phyloP scores from a whole-genome alignment of 148 eudicot species.

The Chenopodium berlandieri region DNA sequence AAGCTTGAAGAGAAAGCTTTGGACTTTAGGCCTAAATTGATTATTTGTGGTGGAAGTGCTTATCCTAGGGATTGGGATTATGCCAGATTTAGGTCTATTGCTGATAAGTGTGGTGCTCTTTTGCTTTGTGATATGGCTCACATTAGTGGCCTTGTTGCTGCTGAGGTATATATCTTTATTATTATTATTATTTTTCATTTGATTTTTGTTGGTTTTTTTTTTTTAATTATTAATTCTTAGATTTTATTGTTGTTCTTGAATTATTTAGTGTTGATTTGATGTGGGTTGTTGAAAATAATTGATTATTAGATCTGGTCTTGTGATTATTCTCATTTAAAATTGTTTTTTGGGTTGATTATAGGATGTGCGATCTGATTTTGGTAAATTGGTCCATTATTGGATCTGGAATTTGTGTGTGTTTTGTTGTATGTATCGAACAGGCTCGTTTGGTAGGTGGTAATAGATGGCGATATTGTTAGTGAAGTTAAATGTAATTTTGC shows the following conservation, averaged over 20 bases:
- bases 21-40: conserved; percentile 93
- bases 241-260: neutral
- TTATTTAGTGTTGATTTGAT: neutral
- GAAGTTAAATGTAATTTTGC: too few relatives aligned
- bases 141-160: conserved; percentile 99
- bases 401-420: neutral
- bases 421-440: too few relatives aligned
- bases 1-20: conserved; percentile 85
- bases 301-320: conserved; percentile 25
- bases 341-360: neutral
- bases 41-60: conserved; percentile 95
- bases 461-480: too few relatives aligned
- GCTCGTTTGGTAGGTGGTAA: too few relatives aligned
- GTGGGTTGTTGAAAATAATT: conserved; percentile 16
- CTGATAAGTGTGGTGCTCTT: conserved; percentile 84
- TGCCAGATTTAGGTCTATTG: conserved; percentile 54
- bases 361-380: neutral
- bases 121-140: conserved; percentile 99
- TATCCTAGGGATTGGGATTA: conserved; percentile 98
- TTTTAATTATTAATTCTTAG: too few relatives aligned
- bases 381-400: neutral
- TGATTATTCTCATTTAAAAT: neutral
- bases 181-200: neutral
- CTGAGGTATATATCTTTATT: conserved; percentile 54
- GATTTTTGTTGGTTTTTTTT: neutral